Conservation (phyloP, 352 stramenopile species). For the Phytophthora podocarpi region DNA sequence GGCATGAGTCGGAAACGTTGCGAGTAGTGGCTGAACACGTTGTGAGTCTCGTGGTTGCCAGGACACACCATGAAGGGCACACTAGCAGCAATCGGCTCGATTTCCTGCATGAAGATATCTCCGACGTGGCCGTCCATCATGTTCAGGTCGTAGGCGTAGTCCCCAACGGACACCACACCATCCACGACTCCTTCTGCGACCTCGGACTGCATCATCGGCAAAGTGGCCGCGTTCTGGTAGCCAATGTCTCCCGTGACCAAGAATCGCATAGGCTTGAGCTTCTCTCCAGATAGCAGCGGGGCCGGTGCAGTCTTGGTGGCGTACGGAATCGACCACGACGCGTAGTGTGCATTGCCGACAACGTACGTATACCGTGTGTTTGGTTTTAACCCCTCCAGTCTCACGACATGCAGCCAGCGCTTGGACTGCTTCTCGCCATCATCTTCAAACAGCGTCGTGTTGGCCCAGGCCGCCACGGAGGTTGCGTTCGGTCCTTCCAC, state of each 20-base stretch:
- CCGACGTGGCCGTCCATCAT: conserved; percentile 78
- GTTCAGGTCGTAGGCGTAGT: conserved; percentile 91
- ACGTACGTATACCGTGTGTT: conserved; percentile 83
- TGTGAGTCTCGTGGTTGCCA: conserved; percentile 92
- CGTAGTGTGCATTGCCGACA: conserved; percentile 75
- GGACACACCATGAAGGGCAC: conserved; percentile 91
- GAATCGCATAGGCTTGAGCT: conserved; percentile 60
- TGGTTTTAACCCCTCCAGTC: conserved; percentile 62
- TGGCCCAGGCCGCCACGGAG: conserved; percentile 49
- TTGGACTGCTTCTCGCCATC: conserved; percentile 57
- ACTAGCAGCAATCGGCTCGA: conserved; percentile 80
- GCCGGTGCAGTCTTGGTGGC: conserved; percentile 73
- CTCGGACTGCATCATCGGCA: conserved; percentile 89
- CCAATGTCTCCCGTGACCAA: conserved; percentile 88
- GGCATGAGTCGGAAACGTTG: conserved; percentile 88
- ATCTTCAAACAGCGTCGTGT: conserved; percentile 74
- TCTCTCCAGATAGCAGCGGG: conserved; percentile 18
- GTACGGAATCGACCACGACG: conserved; percentile 80
- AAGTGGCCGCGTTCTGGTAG: conserved; percentile 88
- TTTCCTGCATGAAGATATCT: conserved; percentile 92
- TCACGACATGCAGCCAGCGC: conserved; percentile 73
- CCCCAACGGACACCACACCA: conserved; percentile 84
- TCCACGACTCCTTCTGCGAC: conserved; percentile 79
- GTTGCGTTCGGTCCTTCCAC: conserved; percentile 37
- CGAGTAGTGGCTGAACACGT: conserved; percentile 86